Percentiles rank a stretch among this genome's conserved stretches.
Conservation (phyloP, 2,329 filamentous ascomycete species). For the Acrocalymma vagum region DNA sequence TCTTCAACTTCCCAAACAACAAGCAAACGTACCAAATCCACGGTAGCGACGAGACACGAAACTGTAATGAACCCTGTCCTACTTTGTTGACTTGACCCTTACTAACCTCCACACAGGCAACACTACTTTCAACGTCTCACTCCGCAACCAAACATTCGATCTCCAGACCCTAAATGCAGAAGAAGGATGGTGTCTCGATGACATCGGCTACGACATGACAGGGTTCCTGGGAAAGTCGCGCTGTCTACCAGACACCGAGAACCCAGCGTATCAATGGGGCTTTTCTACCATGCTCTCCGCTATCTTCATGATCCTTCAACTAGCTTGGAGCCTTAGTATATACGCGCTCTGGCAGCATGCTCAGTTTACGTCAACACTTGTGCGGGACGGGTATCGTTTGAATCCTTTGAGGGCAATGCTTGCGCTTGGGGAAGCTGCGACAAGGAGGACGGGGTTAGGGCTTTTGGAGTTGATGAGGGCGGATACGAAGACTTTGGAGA, state of each 20-base stretch:
- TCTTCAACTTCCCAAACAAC: conserved; percentile 18
- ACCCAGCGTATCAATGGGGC: conserved; percentile 45
- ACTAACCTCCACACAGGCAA: conserved; percentile 22
- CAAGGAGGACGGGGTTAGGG: conserved; percentile 27
- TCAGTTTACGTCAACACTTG: conserved; percentile 31
- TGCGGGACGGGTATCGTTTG: conserved; percentile 37
- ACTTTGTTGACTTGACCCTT: background rate
- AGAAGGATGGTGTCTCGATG: conserved; percentile 25
- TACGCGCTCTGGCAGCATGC: conserved; percentile 47
- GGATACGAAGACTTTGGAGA: conserved; percentile 24
- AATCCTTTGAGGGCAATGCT: conserved; percentile 43
- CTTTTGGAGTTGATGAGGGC: conserved; percentile 25
- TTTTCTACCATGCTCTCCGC: conserved; percentile 46
- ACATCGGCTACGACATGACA: conserved; percentile 17
- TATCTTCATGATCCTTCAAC: conserved; percentile 39
- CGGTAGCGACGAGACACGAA: background rate
- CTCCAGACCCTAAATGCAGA: conserved; percentile 14
- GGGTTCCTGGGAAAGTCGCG: conserved; percentile 19
- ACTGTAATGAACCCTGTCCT: conserved; percentile 3
- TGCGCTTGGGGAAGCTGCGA: conserved; percentile 31
- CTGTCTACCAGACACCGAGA: conserved; percentile 37
- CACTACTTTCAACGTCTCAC: conserved; percentile 13
- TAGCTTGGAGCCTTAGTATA: conserved; percentile 41
- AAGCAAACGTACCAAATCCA: conserved; percentile 6
- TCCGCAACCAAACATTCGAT: conserved; percentile 24